Evolutionary conservation across 495 filamentous ascomycete genomes (phyloP).

Genomic region (Delitschia confertaspora): DNA sequence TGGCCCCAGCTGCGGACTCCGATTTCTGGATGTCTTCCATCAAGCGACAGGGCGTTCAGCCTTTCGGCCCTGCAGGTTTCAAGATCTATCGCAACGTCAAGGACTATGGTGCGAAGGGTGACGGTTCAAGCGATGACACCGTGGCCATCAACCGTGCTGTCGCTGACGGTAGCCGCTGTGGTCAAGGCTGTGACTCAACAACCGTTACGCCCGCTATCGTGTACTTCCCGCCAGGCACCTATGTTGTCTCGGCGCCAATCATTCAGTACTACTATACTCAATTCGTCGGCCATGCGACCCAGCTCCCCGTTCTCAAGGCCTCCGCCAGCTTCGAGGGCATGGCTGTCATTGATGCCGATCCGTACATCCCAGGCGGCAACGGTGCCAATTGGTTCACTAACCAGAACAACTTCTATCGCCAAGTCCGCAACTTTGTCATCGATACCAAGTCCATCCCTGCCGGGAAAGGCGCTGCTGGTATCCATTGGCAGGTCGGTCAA

Average conservation of each 20-base stretch:
- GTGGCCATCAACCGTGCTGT: conserved; percentile 46
- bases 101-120: conserved; percentile 42
- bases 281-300: conserved; percentile 56
- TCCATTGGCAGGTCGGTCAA: conserved; percentile 98
- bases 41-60: conserved; percentile 56
- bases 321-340: conserved; percentile 66
- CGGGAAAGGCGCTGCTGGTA: conserved; percentile 51
- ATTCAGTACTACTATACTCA: conserved; percentile 59
- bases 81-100: conserved; percentile 41
- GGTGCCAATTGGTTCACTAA: conserved; percentile 75
- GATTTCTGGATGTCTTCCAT: conserved; percentile 70
- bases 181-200: conserved; percentile 42
- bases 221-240: conserved; percentile 55
- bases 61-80: conserved; percentile 26
- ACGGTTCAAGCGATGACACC: conserved; percentile 44
- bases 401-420: conserved; percentile 98
- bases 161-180: conserved; percentile 43
- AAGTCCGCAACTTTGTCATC: conserved; percentile 88
- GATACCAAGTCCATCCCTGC: conserved; percentile 65
- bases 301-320: conserved; percentile 70
- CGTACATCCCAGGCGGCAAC: conserved; percentile 50
- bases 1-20: conserved; percentile 29
- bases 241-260: conserved; percentile 50
- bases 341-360: conserved; percentile 82
- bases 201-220: conserved; percentile 43